Conservation (phyloP, 768 basidiomycete species). For the Termitomyces sp. region DNA sequence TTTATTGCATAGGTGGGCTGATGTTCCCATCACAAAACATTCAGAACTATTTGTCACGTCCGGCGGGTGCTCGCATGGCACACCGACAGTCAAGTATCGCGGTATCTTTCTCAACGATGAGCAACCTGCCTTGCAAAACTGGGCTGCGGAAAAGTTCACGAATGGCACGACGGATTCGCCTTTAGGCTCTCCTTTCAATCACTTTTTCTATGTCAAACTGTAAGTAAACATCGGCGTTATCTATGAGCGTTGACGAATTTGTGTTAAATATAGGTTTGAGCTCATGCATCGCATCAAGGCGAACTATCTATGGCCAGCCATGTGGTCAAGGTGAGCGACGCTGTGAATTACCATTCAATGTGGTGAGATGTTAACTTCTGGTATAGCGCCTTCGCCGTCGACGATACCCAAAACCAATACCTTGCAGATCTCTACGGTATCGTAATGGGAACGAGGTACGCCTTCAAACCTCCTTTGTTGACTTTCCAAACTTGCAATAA, state of each 20-base stretch:
- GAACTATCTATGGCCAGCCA: conserved; percentile 71
- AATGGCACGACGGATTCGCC: conserved; percentile 53
- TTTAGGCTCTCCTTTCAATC: conserved; percentile 60
- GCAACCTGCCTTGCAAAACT: conserved; percentile 67
- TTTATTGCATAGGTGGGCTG: conserved; percentile 60
- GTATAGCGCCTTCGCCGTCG: conserved; percentile 50
- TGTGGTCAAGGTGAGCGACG: conserved; percentile 38
- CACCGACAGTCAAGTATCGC: conserved; percentile 68
- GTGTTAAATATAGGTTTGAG: conserved; percentile 49
- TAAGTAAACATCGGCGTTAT: conserved; percentile 23
- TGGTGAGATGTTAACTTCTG: neutral
- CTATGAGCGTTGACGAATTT: neutral
- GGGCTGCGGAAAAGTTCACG: conserved; percentile 70
- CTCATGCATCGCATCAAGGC: conserved; percentile 63
- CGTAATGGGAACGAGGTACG: conserved; percentile 67
- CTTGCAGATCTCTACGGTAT: conserved; percentile 65
- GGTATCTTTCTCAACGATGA: conserved; percentile 79
- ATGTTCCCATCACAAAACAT: conserved; percentile 50
- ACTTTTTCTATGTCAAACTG: conserved; percentile 57
- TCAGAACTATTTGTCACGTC: conserved; percentile 40
- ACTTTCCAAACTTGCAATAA: neutral
- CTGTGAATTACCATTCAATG: neutral
- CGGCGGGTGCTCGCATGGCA: conserved; percentile 52
- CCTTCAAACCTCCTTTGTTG: neutral
- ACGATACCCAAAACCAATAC: conserved; percentile 60